Base-by-base conservation (phyloP, 208 protist species). In the Leishmania tarentolae region DNA sequence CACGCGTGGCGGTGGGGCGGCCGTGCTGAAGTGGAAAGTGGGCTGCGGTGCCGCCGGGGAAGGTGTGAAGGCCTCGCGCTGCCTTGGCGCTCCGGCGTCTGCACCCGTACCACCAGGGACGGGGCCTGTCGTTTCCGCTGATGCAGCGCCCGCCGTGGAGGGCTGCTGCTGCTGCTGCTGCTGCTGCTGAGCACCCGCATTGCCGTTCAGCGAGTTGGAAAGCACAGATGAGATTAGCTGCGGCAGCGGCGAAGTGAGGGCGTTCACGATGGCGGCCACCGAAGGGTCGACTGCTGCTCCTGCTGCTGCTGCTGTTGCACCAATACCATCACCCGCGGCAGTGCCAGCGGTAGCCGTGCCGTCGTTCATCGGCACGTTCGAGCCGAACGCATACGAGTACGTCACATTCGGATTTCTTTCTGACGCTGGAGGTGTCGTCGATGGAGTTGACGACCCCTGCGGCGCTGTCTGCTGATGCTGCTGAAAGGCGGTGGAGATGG, bases 401-500 rank as follows among this genome's bases (percentile, higher is more conserved):
- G 52, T 61, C n/a, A 40, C 17, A 24, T 78, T 50, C 31, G 52
- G 50, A 28, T 13, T 47, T 31, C 8, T 57, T 53, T 31, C 50
- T 24, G 71, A 28, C 35, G 71, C 47, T 59, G 71, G 47, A 53
- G 71, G 71, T 3, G 13, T 42, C 6, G 71, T 15, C 17, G 71
- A 75, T 59, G 71, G 46, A 46, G 24, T 75, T 42, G 52, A 78
- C 57, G 40, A 53, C 56, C 75, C 57, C 56, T 78, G 57, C 35
- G 35, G 40, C 37, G 78, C 21, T n/a, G 44, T 56, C 69, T 74
- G 66, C 61, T 71, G 73, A 7, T 86, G 84, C 46, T 85, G 78
- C 76, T 88, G 83, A 57, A 74, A 65, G 74, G 73, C 76, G 21
- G 35, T 57, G 11, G 76, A n/a, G 46, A 82, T 80, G 68, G 78